phyloP scores from a whole-genome alignment of 345 rosid species.

The Mangifera indica region DNA sequence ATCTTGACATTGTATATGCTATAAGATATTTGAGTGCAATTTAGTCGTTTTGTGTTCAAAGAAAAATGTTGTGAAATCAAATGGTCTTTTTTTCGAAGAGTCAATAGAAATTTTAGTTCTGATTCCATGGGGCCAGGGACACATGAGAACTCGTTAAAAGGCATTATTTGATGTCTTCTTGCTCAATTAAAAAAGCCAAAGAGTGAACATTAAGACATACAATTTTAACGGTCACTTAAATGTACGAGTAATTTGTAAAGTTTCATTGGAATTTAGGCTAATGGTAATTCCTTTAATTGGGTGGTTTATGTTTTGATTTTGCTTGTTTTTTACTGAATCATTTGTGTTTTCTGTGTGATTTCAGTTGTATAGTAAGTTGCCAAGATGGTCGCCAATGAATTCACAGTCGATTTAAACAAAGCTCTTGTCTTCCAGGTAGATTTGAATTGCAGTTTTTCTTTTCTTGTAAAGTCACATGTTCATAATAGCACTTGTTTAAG shows the following conservation, averaged over 20 bases:
- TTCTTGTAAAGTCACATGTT: not conserved
- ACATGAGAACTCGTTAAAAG: not conserved
- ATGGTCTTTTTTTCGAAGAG: not conserved
- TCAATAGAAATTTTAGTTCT: not conserved
- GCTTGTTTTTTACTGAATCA: not conserved
- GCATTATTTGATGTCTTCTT: not conserved
- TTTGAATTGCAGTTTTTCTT: constrained; percentile 4
- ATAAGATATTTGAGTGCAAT: too few species aligned
- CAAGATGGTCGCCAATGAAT: constrained; percentile 79
- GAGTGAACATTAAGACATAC: not conserved
- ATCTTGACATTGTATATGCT: too few species aligned
- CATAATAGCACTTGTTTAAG: not conserved
- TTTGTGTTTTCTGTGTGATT: not conserved
- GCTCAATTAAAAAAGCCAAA: not conserved
- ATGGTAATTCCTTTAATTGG: not conserved
- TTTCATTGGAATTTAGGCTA: not conserved
- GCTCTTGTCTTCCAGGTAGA: constrained; percentile 93
- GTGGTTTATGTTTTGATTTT: constrained; percentile 3
- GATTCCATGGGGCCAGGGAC: too few species aligned
- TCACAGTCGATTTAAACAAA: constrained; percentile 77
- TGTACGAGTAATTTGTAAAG: not conserved
- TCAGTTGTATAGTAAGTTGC: constrained; percentile 25
- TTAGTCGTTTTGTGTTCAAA: too few species aligned
- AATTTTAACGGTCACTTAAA: too few species aligned
- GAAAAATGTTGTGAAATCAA: not conserved